phyloP scores from a whole-genome alignment of 192 early-diverging fungal species.

The Chytriomyces hyalinus region DNA sequence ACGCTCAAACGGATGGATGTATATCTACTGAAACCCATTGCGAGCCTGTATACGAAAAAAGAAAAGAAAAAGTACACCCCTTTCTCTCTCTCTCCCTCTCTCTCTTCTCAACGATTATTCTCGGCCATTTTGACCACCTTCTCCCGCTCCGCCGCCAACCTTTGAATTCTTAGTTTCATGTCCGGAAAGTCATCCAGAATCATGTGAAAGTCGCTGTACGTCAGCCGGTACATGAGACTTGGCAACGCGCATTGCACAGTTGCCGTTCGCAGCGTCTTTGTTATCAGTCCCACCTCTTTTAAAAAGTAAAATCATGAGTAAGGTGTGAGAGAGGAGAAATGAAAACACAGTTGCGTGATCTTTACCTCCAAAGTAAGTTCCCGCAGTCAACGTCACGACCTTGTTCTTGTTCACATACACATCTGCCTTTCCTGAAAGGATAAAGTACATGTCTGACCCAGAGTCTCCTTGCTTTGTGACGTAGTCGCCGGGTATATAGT shows the following conservation, averaged over 20 bases:
- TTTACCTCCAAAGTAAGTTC: slow-evolving; percentile 42
- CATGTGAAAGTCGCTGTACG: slow-evolving; percentile 6
- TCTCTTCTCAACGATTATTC: too few species aligned
- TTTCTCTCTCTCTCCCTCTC: too few species aligned
- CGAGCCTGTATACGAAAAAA: too few species aligned
- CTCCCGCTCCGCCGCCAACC: not conserved
- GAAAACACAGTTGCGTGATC: too few species aligned
- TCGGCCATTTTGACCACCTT: not conserved
- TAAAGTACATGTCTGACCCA: slow-evolving; percentile 41
- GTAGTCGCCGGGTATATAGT: slow-evolving; percentile 36
- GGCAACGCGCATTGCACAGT: not conserved
- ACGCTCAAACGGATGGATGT: too few species aligned
- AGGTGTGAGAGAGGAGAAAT: too few species aligned
- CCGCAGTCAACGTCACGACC: slow-evolving; percentile 33
- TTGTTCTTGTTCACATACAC: slow-evolving; percentile 32
- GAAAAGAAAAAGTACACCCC: too few species aligned
- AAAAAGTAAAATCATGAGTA: not conserved
- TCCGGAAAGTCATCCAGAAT: slow-evolving; percentile 3
- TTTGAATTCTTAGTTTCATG: not conserved
- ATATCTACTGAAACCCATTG: too few species aligned
- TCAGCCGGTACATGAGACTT: slow-evolving; percentile 3
- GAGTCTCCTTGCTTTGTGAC: slow-evolving; percentile 39
- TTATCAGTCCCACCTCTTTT: slow-evolving; percentile 1
- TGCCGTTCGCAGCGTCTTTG: slow-evolving; percentile 2
- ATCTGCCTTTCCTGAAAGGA: slow-evolving; percentile 31